phyloP scores from a whole-genome alignment of 169 alveolate species.

The Eimeria tenella region DNA sequence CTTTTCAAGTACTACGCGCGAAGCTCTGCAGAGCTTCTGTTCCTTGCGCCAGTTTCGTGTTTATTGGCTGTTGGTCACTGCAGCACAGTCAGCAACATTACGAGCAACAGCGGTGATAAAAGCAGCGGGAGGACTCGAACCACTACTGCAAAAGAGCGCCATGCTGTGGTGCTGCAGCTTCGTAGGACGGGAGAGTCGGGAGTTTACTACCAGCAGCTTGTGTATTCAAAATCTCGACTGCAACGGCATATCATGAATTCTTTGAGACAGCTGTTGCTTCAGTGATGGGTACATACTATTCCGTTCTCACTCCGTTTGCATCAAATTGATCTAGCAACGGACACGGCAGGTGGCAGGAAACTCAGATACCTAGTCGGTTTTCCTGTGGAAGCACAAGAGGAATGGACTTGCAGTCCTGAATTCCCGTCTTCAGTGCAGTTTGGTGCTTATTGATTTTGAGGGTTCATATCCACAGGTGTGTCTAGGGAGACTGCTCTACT shows the following conservation, averaged over 20 bases:
- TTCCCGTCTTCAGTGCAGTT: no score
- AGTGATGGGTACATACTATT: neutral
- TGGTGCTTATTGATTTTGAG: no score
- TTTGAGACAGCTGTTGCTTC: constrained; percentile 52
- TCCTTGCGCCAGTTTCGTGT: constrained; percentile 30
- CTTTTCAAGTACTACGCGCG: constrained; percentile 20
- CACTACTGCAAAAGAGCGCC: neutral
- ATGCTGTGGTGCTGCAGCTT: constrained; percentile 52
- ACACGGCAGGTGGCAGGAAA: no score
- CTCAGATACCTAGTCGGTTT: no score
- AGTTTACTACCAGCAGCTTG: constrained; percentile 55
- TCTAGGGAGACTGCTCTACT: no score
- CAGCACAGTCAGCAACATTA: constrained; percentile 30
- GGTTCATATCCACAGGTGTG: no score
- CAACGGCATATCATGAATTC: constrained; percentile 55
- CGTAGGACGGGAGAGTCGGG: constrained; percentile 50
- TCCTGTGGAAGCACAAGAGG: no score
- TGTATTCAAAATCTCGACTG: constrained; percentile 44
- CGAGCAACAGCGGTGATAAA: neutral
- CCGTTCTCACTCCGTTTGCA: no score
- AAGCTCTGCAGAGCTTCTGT: constrained; percentile 41
- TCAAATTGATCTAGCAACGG: no score
- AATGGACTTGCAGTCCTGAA: no score
- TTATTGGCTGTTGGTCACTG: constrained; percentile 72
- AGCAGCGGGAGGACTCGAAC: neutral